Evolutionary conservation across 1,284 basidiomycete species (phyloP), one percentile per base, ranked within the genome.

Genomic region (Vanrija sp.): DNA sequence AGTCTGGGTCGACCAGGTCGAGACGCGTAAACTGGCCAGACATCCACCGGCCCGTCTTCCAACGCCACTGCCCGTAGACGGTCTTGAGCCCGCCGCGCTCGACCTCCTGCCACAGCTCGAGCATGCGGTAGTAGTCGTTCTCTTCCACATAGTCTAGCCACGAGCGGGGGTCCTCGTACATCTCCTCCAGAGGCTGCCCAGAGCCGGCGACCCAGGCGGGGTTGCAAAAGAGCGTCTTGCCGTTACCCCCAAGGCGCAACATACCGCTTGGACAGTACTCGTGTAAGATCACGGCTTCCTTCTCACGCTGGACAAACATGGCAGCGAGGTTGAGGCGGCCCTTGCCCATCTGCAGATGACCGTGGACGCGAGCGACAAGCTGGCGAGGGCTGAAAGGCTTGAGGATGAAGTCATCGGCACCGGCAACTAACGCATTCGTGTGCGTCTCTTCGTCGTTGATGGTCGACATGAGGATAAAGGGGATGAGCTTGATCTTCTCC

Each of bases 381-480:
- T 79, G 77, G 54, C 72, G 68, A 8, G 68, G 65, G 46, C 65
- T 67, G 64, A 72, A 73, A 3, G 73, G 71, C 54, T 73, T 73
- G 16, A 60, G 51, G 23, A 75, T 45, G 42, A 65, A 71, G 46
- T 75, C 71, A 51, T 79, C 78, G 2, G 77, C 78, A 14, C 78
- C 78, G 38, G 67, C 72, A 12, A 79, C 60, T 38, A 75, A 48
- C 1, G 68, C 66, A 40, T 70, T 68, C 6, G 73, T 65, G 23
- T 66, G 50, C 14, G 63, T 39, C 23, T 67, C 68, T 39, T 72
- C 69, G 9, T 63, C 64, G 8, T 57, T 51, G 15, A 63, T 51
- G 4, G 69, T 68, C 4, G 67, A 65, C 4, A 67, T 50, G 16
- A 72, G 49, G 38, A 72, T 59, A 39, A 67, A 54, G 7, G 69